Evolutionary conservation across 805 yeast species (phyloP).

Genomic region (Metschnikowia arizonensis): DNA sequence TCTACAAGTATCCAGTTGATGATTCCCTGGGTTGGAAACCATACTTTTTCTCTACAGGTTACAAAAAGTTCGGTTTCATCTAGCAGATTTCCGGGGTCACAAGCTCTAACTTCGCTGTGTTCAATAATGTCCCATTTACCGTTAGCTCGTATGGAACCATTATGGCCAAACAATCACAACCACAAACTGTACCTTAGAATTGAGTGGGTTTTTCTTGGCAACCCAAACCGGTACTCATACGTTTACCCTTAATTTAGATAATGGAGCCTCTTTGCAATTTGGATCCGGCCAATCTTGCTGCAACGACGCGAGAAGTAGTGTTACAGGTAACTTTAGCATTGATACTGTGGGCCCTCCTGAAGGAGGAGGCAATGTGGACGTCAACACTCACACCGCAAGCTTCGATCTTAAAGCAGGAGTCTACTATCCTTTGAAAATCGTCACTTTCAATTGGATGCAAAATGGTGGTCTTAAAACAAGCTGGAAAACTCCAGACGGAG

Average conservation of each 20-base stretch:
- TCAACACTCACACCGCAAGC: neutral
- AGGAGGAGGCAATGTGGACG: neutral
- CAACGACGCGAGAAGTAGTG: neutral
- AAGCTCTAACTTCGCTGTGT: too few relatives aligned
- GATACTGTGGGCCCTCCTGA: neutral
- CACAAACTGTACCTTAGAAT: neutral
- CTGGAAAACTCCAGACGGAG: neutral
- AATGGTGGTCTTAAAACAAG: neutral
- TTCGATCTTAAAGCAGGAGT: neutral
- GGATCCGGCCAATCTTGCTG: neutral
- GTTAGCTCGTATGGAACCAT: neutral
- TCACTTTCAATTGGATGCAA: neutral
- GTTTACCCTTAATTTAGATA: neutral
- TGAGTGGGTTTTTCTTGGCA: neutral
- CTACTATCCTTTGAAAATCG: neutral
- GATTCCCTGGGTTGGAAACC: neutral
- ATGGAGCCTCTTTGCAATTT: neutral
- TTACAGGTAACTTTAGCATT: neutral
- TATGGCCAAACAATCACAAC: neutral
- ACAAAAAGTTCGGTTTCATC: neutral
- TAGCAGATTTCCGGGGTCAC: neutral
- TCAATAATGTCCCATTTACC: neutral
- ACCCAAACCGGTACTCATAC: neutral
- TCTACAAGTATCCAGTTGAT: too few relatives aligned
- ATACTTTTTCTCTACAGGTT: neutral